Base-by-base conservation (phyloP, 805 yeast genomes). In the Scheffersomyces ergatensis region DNA sequence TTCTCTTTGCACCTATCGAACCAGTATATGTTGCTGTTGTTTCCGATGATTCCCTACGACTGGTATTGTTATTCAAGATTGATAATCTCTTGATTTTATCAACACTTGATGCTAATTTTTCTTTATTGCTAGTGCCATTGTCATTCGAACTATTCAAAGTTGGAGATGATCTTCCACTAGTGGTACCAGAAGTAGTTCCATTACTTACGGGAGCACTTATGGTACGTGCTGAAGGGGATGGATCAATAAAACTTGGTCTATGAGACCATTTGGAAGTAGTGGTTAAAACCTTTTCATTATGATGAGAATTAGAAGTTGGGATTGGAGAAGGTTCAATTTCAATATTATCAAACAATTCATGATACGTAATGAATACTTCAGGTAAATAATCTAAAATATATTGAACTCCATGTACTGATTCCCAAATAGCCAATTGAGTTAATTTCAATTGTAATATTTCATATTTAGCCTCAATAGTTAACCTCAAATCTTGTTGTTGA, bases 391-490 rank as follows among this genome's bases (percentile, higher is more conserved):
- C 87, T 44, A 87, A 57, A 0, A 89, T 79, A 33, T 76, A 57
- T 21, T 72, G 66, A 1, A 73, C 61, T 5, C 89, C 92, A 42
- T 76, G 70, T 3, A 77, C 65, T 5, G 78, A 71, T 51, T 85
- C 89, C 38, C 80, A 63, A n/a, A 88, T 65, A 1, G 87, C 80
- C 27, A 89, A 63, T 51, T 84, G 87, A 0, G 96, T 83, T 61
- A 85, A 70, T 50, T 85, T 85, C 56, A 89, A 70, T 55, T 87
- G 86, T 38, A 82, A 55, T 41, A 81, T 73, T 42, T 74, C 80
- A 63, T 75, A 65, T 51, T 75, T 67, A 33, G 60, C 54, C 25
- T 55, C 58, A 6, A 51, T 37, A 3, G 65, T 52, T 20, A 67
- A 45, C 16, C 53, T 49, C 8, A 51, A 44, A 26, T 53, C 59